Percentiles rank a stretch among this genome's conserved stretches.
Evolutionary conservation across 2,329 filamentous ascomycete genomes (phyloP).

Genomic region (Mollisiaceae sp.): DNA sequence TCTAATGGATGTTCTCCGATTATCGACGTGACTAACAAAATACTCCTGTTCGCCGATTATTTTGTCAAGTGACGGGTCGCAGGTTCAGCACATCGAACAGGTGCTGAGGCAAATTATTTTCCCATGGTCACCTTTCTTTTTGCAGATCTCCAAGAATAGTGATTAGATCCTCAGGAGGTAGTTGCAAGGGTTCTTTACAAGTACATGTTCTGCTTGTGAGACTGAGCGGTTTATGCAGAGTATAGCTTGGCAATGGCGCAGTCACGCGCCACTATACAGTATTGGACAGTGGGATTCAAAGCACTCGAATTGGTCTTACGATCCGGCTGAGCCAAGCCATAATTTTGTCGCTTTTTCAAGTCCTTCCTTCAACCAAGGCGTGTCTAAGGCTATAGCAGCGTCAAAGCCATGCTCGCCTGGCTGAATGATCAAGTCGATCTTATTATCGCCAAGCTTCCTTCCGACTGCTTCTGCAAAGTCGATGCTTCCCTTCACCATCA

Average conservation of each 20-base stretch:
- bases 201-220: background rate
- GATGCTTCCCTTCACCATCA: conserved; percentile 20
- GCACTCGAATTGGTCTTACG: background rate
- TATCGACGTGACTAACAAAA: no score
- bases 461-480: conserved; percentile 23
- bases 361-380: conserved; percentile 21
- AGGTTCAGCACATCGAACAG: background rate
- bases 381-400: conserved; percentile 6
- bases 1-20: no score
- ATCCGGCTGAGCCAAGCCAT: conserved; percentile 9
- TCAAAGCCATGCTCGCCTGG: conserved; percentile 27
- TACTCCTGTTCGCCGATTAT: no score
- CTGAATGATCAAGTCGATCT: conserved; percentile 15
- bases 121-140: background rate
- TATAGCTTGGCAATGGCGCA: background rate
- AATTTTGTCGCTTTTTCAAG: conserved; percentile 14
- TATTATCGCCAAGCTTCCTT: conserved; percentile 19
- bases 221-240: background rate
- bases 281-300: background rate
- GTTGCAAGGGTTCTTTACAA: background rate
- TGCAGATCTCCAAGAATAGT: background rate
- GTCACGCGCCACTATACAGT: background rate
- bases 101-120: background rate
- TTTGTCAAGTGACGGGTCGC: no score
- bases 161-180: no score